Evolutionary conservation across 1,284 basidiomycete species (phyloP), one percentile per base, ranked within the genome.

Genomic region (Puccinia coronata): DNA sequence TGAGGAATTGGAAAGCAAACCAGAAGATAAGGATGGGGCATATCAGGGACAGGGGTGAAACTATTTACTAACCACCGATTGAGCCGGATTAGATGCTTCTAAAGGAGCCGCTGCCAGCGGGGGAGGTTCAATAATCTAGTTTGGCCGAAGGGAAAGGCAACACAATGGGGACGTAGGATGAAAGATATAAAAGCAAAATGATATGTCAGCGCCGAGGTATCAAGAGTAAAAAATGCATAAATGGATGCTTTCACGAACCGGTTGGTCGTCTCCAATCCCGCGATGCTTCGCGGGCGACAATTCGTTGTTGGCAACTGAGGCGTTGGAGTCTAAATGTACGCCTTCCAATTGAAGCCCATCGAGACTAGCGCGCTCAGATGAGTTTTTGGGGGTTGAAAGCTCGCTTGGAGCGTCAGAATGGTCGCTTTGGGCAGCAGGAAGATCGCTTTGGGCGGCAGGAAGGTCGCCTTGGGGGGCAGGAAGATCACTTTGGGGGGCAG

Each of bases 291-390:
- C n/a, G 28, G 1, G 16, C 20, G 69, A n/a, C n/a, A n/a, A 51
- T 41, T 1, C 25, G 23, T 53, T 49, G 16, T 4, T 36, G 9
- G 65, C 36, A 51, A 67, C 63, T 31, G 25, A 39, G 11, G n/a
- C 61, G 18, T 39, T 28, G 0, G 47, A 25, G 25, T 20, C 4
- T 4, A 28, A 28, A 23, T 65, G 25, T 43, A 63, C 36, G 47
- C 74, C 49, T 34, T 59, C 47, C 43, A 61, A 61, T 55, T 70
- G 67, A 47, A 51, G 67, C 41, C 43, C 41, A 1, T 25, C 67
- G 5, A 70, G 25, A 20, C 23, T 70, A 4, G n/a, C 6, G 25
- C 14, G 2, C 39, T 31, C 39, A n/a, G n/a, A n/a, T n/a, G n/a
- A n/a, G n/a, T n/a, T n/a, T n/a, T n/a, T n/a, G n/a, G n/a, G n/a